A percentile compares a stretch with the other conserved stretches of the same genome.
These are phyloP conservation scores for Pestalotiopsis sp. DNA, from an alignment of 2,329 filamentous ascomycete genomes.

Conservation along the genomic window DNA sequence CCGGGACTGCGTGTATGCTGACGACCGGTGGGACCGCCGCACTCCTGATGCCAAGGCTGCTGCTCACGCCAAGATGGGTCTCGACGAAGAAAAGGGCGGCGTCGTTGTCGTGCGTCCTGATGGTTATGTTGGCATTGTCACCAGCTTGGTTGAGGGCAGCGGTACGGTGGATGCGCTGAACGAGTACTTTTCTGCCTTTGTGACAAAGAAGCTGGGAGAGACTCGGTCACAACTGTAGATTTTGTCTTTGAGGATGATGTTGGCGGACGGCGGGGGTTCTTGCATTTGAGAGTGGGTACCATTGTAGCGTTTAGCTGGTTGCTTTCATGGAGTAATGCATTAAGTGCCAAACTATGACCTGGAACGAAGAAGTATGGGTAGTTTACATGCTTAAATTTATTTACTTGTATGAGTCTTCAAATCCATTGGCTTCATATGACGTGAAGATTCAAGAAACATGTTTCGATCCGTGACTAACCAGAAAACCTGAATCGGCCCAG, in stretches of 20 bases:
- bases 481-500: no score
- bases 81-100: conserved; percentile 73
- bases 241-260: neutral
- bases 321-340: neutral
- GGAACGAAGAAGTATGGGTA: neutral
- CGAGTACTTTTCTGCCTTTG: conserved; percentile 77
- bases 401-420: no score
- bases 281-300: neutral
- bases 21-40: conserved; percentile 75
- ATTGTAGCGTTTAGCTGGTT: neutral
- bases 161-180: conserved; percentile 83
- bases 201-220: conserved; percentile 59
- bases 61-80: conserved; percentile 85
- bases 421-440: no score
- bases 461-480: no score
- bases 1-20: conserved; percentile 81
- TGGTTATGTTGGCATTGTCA: conserved; percentile 81
- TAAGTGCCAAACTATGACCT: neutral
- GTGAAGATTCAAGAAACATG: no score
- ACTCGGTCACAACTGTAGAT: conserved; percentile 40
- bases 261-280: neutral
- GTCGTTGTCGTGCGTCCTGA: conserved; percentile 86
- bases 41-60: conserved; percentile 72
- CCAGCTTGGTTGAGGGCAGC: conserved; percentile 72
- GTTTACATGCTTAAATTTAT: no score